Conservation (phyloP, 2,329 filamentous ascomycete genomes). For the Trichoderma simmonsii region DNA sequence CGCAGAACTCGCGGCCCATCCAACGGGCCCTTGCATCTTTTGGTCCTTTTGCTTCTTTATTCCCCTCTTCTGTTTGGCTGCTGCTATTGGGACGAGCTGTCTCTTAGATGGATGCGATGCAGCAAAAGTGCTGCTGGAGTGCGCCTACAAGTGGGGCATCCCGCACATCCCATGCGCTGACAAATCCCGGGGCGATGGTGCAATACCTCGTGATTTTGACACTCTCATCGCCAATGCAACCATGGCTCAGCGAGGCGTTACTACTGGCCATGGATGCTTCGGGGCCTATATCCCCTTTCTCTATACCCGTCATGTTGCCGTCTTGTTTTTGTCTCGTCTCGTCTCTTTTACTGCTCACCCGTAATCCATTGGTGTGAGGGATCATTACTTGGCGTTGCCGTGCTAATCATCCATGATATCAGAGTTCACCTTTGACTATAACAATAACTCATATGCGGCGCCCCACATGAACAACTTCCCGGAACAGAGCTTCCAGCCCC, state of each 20-base stretch:
- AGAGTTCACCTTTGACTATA: conserved; percentile 58
- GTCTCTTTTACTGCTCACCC: background rate
- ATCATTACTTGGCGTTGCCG: background rate
- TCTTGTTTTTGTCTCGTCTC: background rate
- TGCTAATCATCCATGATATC: conserved; percentile 40
- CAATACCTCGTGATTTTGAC: conserved; percentile 57
- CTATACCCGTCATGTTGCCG: background rate
- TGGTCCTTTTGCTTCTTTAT: conserved; percentile 8
- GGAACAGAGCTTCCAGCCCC: conserved; percentile 46
- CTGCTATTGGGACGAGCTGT: conserved; percentile 11
- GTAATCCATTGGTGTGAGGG: background rate
- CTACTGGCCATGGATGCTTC: conserved; percentile 2
- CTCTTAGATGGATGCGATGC: conserved; percentile 17
- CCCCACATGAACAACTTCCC: conserved; percentile 44
- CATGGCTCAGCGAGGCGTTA: conserved; percentile 2
- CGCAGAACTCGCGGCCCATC: background rate
- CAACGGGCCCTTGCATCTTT: background rate
- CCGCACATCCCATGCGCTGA: conserved; percentile 32
- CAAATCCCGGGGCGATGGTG: conserved; percentile 53
- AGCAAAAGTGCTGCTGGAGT: conserved; percentile 26
- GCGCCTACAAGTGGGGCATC: conserved; percentile 21
- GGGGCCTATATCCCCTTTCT: conserved; percentile 15
- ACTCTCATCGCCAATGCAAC: conserved; percentile 6
- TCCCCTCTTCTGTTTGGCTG: background rate
- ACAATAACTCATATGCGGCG: conserved; percentile 48